Evolutionary conservation across 2,329 filamentous ascomycete species (phyloP), one percentile per base, ranked within the genome.

Genomic region (Trichoderma citrinoviride): DNA sequence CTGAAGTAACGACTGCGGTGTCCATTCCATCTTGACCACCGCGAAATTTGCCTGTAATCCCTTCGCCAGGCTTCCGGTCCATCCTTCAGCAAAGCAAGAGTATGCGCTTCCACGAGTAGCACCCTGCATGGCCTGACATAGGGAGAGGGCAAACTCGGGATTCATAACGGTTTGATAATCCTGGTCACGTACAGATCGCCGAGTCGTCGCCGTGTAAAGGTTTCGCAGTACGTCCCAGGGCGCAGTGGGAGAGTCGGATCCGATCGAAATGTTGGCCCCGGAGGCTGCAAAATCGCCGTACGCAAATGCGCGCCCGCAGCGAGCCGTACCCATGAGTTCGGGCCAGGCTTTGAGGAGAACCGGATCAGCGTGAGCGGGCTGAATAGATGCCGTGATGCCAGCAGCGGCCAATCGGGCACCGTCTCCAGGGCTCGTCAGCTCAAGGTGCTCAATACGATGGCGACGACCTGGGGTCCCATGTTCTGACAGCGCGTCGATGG

Each of bases 321-420:
- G 58, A 6, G 37, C 37, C 14, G 58, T 61, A 8, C 58, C 58
- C 4, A 61, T 21, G n/a, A 61, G 58, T 33, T 53, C 47, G 0
- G 58, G 58, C 58, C 58, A 61, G 58, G 58, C 58, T 23, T 53
- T 61, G 29, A 61, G 47, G 15, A 61, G 58, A 12, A 53, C 58
- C 14, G 58, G 58, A 37, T 61, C 58, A 3, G 58, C 46, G 49
- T 61, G 58, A n/a, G 58, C 58, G 5, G 58, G 58, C 14, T 61
- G 58, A 23, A 61, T 61, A 17, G 58, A 61, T 8, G 58, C 58
- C 15, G 58, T 61, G 41, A 61, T 61, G 10, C 58, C 58, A 3
- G 58, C 47, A 7, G 58, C 58, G 3, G 58, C 58, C 21, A 61
- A 23, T 14, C 58, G 58, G 33, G 58, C 58, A 6, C 58, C 58